These are phyloP conservation scores for Dictyostelium citrinum DNA, from an alignment of 78 protist species.

Conservation along the genomic window DNA sequence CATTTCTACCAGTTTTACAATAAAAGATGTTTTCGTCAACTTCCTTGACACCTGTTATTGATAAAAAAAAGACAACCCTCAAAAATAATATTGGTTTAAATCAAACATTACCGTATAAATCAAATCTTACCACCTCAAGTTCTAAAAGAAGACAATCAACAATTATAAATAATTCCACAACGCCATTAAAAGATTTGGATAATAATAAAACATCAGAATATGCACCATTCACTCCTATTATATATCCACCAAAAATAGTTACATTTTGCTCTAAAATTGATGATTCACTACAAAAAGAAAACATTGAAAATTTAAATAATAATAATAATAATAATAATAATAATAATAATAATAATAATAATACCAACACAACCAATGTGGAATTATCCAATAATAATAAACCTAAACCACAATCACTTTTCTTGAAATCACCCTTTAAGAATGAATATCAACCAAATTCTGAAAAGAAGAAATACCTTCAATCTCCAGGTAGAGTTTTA, in stretches of 20 bases:
- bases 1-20: too few species aligned
- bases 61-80: not conserved
- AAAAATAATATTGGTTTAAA: too few species aligned
- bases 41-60: not conserved
- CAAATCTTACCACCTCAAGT: not conserved
- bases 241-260: not conserved
- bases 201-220: not conserved
- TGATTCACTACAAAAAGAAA: not conserved
- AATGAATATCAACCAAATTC: not conserved
- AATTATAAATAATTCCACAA: not conserved
- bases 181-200: not conserved
- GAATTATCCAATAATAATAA: not conserved
- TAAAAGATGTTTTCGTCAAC: not conserved
- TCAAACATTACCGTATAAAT: not conserved
- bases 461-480: not conserved
- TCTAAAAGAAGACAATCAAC: not conserved
- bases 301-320: not conserved
- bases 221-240: not conserved
- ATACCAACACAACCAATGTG: too few species aligned
- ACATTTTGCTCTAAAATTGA: not conserved
- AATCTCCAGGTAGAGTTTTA: not conserved
- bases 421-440: not conserved
- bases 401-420: not conserved
- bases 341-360: not conserved
- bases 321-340: not conserved